Evolutionary conservation across 2,329 filamentous ascomycete species (phyloP).

Genomic region (Colletotrichum scovillei): DNA sequence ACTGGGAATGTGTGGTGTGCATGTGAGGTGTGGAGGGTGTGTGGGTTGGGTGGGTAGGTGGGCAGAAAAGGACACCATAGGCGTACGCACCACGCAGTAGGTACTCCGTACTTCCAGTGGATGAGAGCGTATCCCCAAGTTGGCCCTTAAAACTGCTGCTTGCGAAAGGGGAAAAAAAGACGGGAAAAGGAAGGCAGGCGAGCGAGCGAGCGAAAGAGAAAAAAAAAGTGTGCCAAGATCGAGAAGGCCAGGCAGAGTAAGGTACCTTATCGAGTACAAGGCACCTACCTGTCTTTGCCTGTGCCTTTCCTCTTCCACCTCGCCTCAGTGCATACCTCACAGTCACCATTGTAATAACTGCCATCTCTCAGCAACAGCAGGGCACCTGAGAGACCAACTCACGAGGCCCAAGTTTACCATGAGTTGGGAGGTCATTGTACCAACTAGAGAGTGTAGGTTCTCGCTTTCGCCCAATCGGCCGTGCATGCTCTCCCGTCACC

Average conservation of each 20-base stretch:
- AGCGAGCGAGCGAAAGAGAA: neutral
- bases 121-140: neutral
- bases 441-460: slow-evolving; percentile 1
- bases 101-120: no score
- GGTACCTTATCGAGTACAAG: neutral
- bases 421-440: neutral
- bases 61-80: neutral
- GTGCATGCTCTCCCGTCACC: neutral
- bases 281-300: neutral
- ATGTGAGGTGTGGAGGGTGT: neutral
- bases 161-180: neutral
- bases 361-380: neutral
- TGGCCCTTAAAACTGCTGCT: neutral
- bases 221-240: neutral
- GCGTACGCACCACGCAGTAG: neutral
- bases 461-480: neutral
- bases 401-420: no score
- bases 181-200: neutral
- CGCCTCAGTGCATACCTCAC: no score
- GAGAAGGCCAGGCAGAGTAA: neutral
- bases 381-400: neutral
- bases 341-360: neutral
- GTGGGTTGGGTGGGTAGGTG: neutral
- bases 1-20: slow-evolving; percentile 20
- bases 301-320: neutral